These are phyloP conservation scores for Daldinia concentrica DNA, from an alignment of 495 filamentous ascomycete species.

Conservation along the genomic window DNA sequence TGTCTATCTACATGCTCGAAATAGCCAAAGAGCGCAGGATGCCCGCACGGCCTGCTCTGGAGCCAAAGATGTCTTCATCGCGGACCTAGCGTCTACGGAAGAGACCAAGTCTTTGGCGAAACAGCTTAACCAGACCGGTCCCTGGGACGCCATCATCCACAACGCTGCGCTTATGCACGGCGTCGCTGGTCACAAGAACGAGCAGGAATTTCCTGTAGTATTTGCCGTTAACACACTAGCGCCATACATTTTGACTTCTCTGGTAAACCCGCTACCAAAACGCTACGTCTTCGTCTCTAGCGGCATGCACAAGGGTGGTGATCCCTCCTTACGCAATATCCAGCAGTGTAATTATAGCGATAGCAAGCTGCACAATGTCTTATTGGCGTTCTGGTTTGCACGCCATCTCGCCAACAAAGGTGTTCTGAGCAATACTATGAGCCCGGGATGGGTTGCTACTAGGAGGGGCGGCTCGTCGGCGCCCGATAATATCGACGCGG, in stretches of 20 bases:
- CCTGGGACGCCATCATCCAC: conserved; percentile 67
- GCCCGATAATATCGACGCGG: conserved; percentile 55
- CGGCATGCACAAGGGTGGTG: conserved; percentile 59
- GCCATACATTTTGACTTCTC: conserved; percentile 65
- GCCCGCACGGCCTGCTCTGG: conserved; percentile 57
- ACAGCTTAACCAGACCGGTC: conserved; percentile 58
- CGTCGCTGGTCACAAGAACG: conserved; percentile 50
- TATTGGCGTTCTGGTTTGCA: conserved; percentile 65
- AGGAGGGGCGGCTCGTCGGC: conserved; percentile 67
- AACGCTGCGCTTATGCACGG: conserved; percentile 60
- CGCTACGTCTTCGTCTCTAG: conserved; percentile 63
- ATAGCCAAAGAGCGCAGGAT: conserved; percentile 56
- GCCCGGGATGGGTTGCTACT: conserved; percentile 72
- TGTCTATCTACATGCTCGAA: conserved; percentile 67
- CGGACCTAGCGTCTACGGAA: conserved; percentile 60
- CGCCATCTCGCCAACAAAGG: conserved; percentile 56
- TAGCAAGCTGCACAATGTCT: conserved; percentile 63
- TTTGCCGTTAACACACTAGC: conserved; percentile 68
- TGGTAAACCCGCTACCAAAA: conserved; percentile 59
- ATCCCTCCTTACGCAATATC: conserved; percentile 48
- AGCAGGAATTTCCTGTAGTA: conserved; percentile 60
- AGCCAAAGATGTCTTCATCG: conserved; percentile 60
- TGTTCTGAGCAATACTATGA: conserved; percentile 60
- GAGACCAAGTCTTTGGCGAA: conserved; percentile 63
- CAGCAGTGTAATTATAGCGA: conserved; percentile 54